A percentile compares a stretch with the other conserved stretches of the same genome.
Evolutionary conservation across 768 basidiomycete genomes (phyloP).

Genomic region (Boletus coccyginus): DNA sequence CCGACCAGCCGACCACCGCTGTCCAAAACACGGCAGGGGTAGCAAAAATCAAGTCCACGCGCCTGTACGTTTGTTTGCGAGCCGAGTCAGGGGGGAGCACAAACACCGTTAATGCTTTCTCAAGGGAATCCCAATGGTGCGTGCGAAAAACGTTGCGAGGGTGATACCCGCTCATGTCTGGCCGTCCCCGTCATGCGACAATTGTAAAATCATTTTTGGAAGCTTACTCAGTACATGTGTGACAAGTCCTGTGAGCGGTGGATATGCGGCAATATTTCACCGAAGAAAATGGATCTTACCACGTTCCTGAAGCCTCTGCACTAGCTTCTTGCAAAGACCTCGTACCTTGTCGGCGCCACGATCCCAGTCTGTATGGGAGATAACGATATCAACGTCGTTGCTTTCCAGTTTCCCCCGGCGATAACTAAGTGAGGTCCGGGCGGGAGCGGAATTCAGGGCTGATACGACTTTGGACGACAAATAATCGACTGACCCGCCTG

Average conservation of each 20-base stretch:
- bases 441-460: not conserved
- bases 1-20: slow-evolving; percentile 84
- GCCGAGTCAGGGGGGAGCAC: slow-evolving; percentile 45
- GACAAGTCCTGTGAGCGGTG: slow-evolving; percentile 51
- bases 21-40: slow-evolving; percentile 80
- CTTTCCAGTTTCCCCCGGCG: slow-evolving; percentile 78
- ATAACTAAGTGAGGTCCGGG: slow-evolving; percentile 47
- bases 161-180: slow-evolving; percentile 64
- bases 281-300: slow-evolving; percentile 40
- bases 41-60: slow-evolving; percentile 84
- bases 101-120: slow-evolving; percentile 84
- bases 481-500: slow-evolving; percentile 63
- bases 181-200: slow-evolving; percentile 8
- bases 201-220: not conserved
- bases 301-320: slow-evolving; percentile 51
- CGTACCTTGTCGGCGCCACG: slow-evolving; percentile 48
- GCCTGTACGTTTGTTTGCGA: slow-evolving; percentile 49
- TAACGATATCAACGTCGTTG: slow-evolving; percentile 88
- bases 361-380: slow-evolving; percentile 61
- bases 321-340: slow-evolving; percentile 59
- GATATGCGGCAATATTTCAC: not conserved
- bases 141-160: slow-evolving; percentile 51
- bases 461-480: not conserved
- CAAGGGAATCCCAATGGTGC: slow-evolving; percentile 75
- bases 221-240: slow-evolving; percentile 81